Base-by-base conservation (phyloP, 371 early-diverging fungal genomes). In the Circinella umbellata region DNA sequence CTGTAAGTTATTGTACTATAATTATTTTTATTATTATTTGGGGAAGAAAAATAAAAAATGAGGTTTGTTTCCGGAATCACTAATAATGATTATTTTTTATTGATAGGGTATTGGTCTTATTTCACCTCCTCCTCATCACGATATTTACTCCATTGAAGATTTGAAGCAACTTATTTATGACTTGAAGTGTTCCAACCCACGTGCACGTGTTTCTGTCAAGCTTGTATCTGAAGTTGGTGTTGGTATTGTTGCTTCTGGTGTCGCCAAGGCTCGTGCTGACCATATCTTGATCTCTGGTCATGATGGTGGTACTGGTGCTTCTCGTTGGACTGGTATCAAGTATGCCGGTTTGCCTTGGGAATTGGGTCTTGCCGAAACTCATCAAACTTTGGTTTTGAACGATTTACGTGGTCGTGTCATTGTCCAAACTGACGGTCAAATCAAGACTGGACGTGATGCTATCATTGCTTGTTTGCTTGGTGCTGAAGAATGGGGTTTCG, bases 331-430 rank as follows among this genome's bases (percentile, higher is more conserved):
- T 17, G 96, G 98, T 80, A 97, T 98, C 85, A 96, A 97, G 80
- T 94, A 97, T 68, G 97, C 98, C 15, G 99, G 99, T 80, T 85
- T 98, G 69, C 99, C 99, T 37, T 98, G 98, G 98, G 99, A 98
- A 87, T 83, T 98, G 60, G 99, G 99, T 74, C 85, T 98, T 46
- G 98, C 97, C 17, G 99, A 98, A 79, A 95, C 98, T 15, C 99
- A 98, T 74, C 97, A 97, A 80, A 97, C 98, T 4, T 81, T 98
- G 73, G 97, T 97, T 3, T 86, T 97, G 36, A 97, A 97, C 79
- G 96, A 95, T 69, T 90, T 98, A 66, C 93, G 99, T 79, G 96
- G 97, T 59, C 91, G 97, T 63, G 95, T 98, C 55, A 87, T 95
- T 49, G 89, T 98, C 66, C 99, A 98, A 81, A 97, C 97, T 6